A percentile compares a stretch with the other conserved stretches of the same genome.
Conservation (phyloP, 2,329 filamentous ascomycete genomes). For the Clarireedia hainanense region DNA sequence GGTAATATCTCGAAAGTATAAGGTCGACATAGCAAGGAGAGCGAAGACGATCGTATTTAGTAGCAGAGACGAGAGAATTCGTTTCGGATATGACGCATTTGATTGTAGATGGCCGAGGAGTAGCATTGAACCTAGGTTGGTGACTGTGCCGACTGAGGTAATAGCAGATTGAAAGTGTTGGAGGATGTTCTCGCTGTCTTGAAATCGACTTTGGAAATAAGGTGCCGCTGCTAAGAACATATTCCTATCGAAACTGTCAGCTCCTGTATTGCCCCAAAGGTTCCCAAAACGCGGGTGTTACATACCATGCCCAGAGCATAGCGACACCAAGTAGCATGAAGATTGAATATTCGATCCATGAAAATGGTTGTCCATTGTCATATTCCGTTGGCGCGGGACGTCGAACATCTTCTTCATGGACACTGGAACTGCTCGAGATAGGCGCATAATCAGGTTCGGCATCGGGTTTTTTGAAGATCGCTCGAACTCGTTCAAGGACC, state of each 20-base stretch:
- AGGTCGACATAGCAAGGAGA: conserved; percentile 73
- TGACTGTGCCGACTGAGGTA: conserved; percentile 75
- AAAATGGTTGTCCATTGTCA: conserved; percentile 49
- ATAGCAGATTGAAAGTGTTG: conserved; percentile 86
- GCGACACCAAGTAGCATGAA: conserved; percentile 81
- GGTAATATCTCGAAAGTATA: conserved; percentile 53
- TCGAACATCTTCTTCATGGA: conserved; percentile 9
- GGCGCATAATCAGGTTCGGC: conserved; percentile 22
- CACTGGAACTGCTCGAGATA: conserved; percentile 12
- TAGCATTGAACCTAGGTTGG: conserved; percentile 70
- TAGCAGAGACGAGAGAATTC: conserved; percentile 69
- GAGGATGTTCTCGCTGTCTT: conserved; percentile 59
- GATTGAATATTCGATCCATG: conserved; percentile 77
- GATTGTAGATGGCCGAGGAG: conserved; percentile 74
- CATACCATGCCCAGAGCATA: conserved; percentile 96
- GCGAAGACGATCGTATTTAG: conserved; percentile 73
- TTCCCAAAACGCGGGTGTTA: conserved; percentile 9
- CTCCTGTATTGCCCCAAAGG: conserved; percentile 1
- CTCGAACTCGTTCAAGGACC: conserved; percentile 20
- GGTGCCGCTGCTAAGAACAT: conserved; percentile 95
- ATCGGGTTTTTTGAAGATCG: conserved; percentile 18
- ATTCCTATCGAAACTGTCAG: conserved; percentile 53
- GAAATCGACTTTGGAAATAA: conserved; percentile 83
- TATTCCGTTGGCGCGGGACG: conserved; percentile 10
- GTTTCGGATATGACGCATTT: conserved; percentile 77